Evolutionary conservation across 352 stramenopile species (phyloP).

Genomic region (Pythium oligandrum): DNA sequence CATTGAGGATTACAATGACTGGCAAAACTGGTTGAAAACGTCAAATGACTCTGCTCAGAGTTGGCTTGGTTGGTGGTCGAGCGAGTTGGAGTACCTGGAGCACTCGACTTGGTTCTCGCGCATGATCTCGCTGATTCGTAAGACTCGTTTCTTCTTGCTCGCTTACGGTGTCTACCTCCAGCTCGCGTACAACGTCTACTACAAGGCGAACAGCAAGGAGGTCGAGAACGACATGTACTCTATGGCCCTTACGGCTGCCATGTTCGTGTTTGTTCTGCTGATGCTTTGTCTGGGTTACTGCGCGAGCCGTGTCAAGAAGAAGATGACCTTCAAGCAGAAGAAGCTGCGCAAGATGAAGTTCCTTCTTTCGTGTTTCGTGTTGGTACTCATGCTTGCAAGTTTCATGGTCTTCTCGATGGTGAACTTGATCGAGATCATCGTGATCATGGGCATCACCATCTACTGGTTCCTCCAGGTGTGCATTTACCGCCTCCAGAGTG

Average conservation of each 20-base stretch:
- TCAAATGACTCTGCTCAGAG: constrained; percentile 84
- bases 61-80: constrained; percentile 87
- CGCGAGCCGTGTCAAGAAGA: constrained; percentile 28
- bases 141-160: constrained; percentile 72
- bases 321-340: constrained; percentile 35
- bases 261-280: constrained; percentile 23
- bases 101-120: constrained; percentile 61
- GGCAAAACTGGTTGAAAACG: constrained; percentile 92
- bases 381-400: constrained; percentile 18
- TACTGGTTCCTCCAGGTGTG: constrained; percentile 35
- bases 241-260: constrained; percentile 17
- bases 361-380: constrained; percentile 17
- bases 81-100: constrained; percentile 78
- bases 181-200: constrained; percentile 39
- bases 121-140: constrained; percentile 69
- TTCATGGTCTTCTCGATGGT: constrained; percentile 23
- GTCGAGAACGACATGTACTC: constrained; percentile 11
- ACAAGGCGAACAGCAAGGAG: constrained; percentile 6
- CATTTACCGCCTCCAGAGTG: constrained; percentile 22
- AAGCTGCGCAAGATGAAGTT: constrained; percentile 36
- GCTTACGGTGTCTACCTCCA: constrained; percentile 78
- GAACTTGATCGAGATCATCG: constrained; percentile 25
- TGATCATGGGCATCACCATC: constrained; percentile 17
- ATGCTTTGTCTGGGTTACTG: constrained; percentile 26
- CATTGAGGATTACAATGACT: constrained; percentile 92